phyloP scores from a whole-genome alignment of 202 grass and related monocot species.

The Eragrostis tef region DNA sequence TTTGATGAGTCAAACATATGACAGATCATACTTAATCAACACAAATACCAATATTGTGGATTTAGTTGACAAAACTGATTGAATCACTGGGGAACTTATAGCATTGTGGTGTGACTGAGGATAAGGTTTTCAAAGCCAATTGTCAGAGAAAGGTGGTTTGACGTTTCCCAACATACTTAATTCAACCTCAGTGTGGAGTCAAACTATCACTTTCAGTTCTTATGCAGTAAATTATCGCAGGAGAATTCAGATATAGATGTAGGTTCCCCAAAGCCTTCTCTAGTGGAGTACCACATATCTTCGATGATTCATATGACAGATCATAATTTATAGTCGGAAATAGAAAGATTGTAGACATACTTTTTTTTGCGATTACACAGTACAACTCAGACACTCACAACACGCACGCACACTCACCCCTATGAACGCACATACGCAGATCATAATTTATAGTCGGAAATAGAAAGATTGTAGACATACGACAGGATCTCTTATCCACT shows the following conservation, averaged over 20 bases:
- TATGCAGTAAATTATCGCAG: conserved; percentile 5
- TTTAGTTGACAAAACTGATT: not conserved
- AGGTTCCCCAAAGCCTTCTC: too few relatives aligned
- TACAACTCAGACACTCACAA: too few relatives aligned
- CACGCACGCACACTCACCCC: too few relatives aligned
- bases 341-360: not conserved
- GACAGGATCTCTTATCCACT: not conserved
- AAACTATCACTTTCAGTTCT: conserved; percentile 4
- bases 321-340: not conserved
- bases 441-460: not conserved
- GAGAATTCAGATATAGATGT: conserved; percentile 19
- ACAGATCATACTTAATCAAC: not conserved
- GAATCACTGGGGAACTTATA: conserved; percentile 3
- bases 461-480: not conserved
- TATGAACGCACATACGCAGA: too few relatives aligned
- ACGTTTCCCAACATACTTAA: not conserved
- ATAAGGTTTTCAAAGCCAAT: not conserved
- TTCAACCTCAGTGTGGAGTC: conserved; percentile 6
- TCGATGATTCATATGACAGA: not conserved
- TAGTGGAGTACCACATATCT: conserved; percentile 7
- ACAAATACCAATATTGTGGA: not conserved
- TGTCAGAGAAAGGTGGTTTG: conserved; percentile 4
- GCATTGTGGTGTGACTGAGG: not conserved
- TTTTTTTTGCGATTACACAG: too few relatives aligned
- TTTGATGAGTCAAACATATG: not conserved